A percentile compares a stretch with the other conserved stretches of the same genome.
These are phyloP conservation scores for Vitellaria paradoxa DNA, from an alignment of 179 eudicot genomes.

Conservation along the genomic window DNA sequence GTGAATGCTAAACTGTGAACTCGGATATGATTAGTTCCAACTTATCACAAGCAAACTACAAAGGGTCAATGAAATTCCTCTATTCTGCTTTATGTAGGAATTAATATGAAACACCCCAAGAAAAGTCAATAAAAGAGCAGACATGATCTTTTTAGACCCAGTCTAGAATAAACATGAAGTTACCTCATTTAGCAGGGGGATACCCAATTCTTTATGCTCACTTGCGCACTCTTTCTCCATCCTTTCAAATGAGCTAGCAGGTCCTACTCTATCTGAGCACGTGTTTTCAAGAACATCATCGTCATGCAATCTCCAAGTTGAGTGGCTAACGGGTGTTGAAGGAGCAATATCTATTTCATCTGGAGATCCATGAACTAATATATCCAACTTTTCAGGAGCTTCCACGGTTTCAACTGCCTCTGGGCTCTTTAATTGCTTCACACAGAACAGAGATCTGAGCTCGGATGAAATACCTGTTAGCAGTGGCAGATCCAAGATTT, in stretches of 20 bases:
- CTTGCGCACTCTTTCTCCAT: conserved; percentile 20
- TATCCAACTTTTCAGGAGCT: conserved; percentile 27
- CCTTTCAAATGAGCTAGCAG: conserved; percentile 31
- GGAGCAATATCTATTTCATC: conserved; percentile 49
- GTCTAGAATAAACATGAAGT: not conserved
- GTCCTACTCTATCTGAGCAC: conserved; percentile 43
- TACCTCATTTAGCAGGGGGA: conserved; percentile 48
- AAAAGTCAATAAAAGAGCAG: not conserved
- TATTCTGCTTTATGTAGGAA: not conserved
- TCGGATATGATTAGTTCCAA: not conserved
- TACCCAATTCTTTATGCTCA: conserved; percentile 29
- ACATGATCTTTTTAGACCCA: not conserved
- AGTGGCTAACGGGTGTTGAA: conserved; percentile 56
- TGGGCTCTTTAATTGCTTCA: conserved; percentile 6
- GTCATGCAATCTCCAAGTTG: conserved; percentile 34
- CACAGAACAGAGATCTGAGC: conserved; percentile 13
- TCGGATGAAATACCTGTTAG: conserved; percentile 39
- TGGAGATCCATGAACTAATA: conserved; percentile 17
- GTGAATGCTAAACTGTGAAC: not conserved
- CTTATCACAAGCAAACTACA: not conserved
- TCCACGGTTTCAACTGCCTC: conserved; percentile 28
- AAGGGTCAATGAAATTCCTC: not conserved
- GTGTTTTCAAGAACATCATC: conserved; percentile 31
- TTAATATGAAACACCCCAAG: not conserved
- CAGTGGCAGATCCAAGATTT: no score